These are phyloP conservation scores for Boletus rubescentipes DNA, from an alignment of 768 basidiomycete species.

Conservation along the genomic window DNA sequence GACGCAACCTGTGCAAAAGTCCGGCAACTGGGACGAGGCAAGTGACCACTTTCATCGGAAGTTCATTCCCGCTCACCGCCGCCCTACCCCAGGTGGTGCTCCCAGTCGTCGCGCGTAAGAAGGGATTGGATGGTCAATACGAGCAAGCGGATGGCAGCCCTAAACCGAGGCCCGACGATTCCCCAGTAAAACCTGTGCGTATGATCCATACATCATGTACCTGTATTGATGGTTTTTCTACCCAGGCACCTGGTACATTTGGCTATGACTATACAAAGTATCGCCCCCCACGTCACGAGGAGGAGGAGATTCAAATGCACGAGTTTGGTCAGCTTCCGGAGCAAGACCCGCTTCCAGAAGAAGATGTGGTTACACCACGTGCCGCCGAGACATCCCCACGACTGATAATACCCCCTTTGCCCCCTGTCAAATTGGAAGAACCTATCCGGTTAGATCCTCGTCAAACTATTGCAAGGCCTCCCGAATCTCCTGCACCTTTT, in stretches of 20 bases:
- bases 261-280: slow-evolving; percentile 75
- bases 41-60: slow-evolving; percentile 20
- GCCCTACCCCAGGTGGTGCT: slow-evolving; percentile 62
- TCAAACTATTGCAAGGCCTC: slow-evolving; percentile 25
- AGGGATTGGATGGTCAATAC: slow-evolving; percentile 70
- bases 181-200: slow-evolving; percentile 58
- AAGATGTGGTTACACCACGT: background rate
- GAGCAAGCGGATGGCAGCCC: slow-evolving; percentile 69
- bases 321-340: slow-evolving; percentile 56
- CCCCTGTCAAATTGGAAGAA: slow-evolving; percentile 30
- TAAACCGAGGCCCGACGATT: slow-evolving; percentile 42
- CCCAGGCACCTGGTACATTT: slow-evolving; percentile 80
- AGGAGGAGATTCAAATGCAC: slow-evolving; percentile 57
- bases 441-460: slow-evolving; percentile 27
- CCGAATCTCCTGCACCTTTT: slow-evolving; percentile 62
- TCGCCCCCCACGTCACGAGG: slow-evolving; percentile 44
- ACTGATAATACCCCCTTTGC: slow-evolving; percentile 25
- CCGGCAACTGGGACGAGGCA: slow-evolving; percentile 86
- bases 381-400: background rate
- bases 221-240: slow-evolving; percentile 4
- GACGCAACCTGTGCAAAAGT: slow-evolving; percentile 68
- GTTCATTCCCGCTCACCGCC: slow-evolving; percentile 7
- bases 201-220: background rate
- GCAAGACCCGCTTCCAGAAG: slow-evolving; percentile 18
- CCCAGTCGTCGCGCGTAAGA: slow-evolving; percentile 82